Base-by-base conservation (phyloP, 2,329 filamentous ascomycete species). In the Penicillium sp. region DNA sequence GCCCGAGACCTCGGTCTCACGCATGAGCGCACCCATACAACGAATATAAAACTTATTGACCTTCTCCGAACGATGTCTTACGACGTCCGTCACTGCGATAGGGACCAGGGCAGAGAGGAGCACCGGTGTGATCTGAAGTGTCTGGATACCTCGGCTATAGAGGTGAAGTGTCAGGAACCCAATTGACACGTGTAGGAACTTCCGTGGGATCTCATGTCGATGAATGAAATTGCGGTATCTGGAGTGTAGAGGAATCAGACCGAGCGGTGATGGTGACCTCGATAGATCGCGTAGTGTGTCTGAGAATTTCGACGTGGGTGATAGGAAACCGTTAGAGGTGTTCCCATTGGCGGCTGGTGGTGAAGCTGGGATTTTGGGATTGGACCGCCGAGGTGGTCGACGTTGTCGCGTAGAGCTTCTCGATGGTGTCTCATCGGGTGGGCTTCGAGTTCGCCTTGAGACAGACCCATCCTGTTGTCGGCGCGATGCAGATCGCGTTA, bases 131-230 rank as follows among this genome's bases (percentile, higher is more conserved):
- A 99, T 93, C 18, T 87, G 77, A 20, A 79, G 79, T 1, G 90
- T 85, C 72, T 96, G 92, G 5, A 88, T 84, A 54, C 92, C 93
- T 25, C 83, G 85, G 48, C 85, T 81, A 74, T 97, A 99, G 35
- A 97, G 83, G 78, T 88, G 89, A 44, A 96, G 83, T 20, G 93
- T 91, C 57, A 97, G 82, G 77, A 97, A 97, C 52, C 94, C 94
- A 70, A 99, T 99, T 46, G 92, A 97, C 54, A 97, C 90, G 73
- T 99, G 94, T 35, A 99, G 82, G 40, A 87, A 79, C 75, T 99
- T 99, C 66, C 94, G 88, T 9, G 94, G 94, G 51, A 99, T 92
- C 77, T 99, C 94, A 75, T 99, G 93, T 67, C 91, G 92, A 81
- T 99, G 94, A 60, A 96, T 90, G 69, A 99, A 92, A 26, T 84